Percentiles rank a stretch among this genome's conserved stretches.
Conservation (phyloP, 1,139 yeast genomes). For the Lodderomyces metapsilosis region DNA sequence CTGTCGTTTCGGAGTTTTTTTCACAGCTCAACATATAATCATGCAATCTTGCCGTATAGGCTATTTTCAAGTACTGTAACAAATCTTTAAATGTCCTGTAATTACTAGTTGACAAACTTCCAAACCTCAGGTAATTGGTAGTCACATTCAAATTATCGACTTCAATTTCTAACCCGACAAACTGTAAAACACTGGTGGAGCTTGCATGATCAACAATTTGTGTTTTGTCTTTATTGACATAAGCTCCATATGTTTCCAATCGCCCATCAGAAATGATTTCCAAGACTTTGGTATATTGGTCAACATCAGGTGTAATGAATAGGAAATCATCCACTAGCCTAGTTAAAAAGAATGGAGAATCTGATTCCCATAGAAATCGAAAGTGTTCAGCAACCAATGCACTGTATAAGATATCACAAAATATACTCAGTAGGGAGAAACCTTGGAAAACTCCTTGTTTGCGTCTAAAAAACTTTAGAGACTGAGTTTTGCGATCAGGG, state of each 20-base stretch:
- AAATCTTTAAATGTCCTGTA: constrained; percentile 14
- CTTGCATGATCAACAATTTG: constrained; percentile 15
- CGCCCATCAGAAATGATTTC: constrained; percentile 18
- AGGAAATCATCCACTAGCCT: constrained; percentile 88
- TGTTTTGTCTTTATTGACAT: constrained; percentile 58
- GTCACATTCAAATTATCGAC: constrained; percentile 18
- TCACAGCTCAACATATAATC: constrained; percentile 10
- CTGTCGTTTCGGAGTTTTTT: constrained; percentile 7
- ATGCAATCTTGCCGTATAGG: constrained; percentile 14
- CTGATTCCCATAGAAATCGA: constrained; percentile 22
- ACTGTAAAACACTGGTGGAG: constrained; percentile 16
- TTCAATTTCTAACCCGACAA: constrained; percentile 35
- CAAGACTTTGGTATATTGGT: constrained; percentile 20
- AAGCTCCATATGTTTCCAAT: constrained; percentile 54
- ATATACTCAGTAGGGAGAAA: constrained; percentile 67
- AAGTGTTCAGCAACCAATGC: constrained; percentile 51
- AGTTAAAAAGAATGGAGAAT: constrained; percentile 40
- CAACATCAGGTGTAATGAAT: constrained; percentile 48
- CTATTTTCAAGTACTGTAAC: constrained; percentile 16
- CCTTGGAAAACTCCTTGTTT: constrained; percentile 85
- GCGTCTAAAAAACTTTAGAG: constrained; percentile 31
- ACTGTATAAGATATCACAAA: constrained; percentile 77
- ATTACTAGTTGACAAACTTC: constrained; percentile 8
- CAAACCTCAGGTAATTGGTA: constrained; percentile 8
- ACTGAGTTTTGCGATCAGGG: constrained; percentile 10